These are phyloP conservation scores for Nicotiana benthamiana DNA, from an alignment of 257 asterid species.

Conservation along the genomic window DNA sequence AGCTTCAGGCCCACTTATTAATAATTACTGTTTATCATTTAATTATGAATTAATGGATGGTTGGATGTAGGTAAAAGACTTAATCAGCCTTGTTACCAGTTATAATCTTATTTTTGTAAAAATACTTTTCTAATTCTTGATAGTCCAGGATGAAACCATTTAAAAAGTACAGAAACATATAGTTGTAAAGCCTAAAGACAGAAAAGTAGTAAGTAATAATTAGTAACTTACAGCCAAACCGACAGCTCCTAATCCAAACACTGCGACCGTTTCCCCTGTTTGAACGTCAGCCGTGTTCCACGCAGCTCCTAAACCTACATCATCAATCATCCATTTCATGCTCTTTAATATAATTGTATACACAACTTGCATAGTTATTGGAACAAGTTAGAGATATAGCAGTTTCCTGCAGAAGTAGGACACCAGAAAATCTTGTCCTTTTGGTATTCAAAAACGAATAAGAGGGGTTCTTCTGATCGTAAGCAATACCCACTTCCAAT, in stretches of 20 bases:
- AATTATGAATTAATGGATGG: neutral
- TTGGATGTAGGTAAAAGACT: neutral
- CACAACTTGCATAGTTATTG: neutral
- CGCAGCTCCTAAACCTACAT: conserved; percentile 76
- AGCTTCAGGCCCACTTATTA: neutral
- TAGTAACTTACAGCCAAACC: conserved; percentile 62
- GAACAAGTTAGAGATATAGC: neutral
- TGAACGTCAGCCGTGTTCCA: conserved; percentile 88
- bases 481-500: too few relatives aligned
- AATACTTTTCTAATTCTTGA: neutral
- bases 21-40: neutral
- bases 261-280: conserved; percentile 66
- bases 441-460: too few relatives aligned
- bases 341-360: too few relatives aligned
- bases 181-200: neutral
- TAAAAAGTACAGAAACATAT: neutral
- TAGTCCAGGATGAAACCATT: neutral
- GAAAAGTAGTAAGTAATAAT: neutral
- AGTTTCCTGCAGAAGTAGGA: neutral
- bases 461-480: too few relatives aligned
- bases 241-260: conserved; percentile 85
- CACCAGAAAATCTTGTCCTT: neutral
- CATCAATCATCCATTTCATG: neutral
- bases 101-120: neutral
- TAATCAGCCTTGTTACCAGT: neutral